Evolutionary conservation across 2,329 filamentous ascomycete species (phyloP), one percentile per base, ranked within the genome.

Genomic region (Claviceps pusilla): DNA sequence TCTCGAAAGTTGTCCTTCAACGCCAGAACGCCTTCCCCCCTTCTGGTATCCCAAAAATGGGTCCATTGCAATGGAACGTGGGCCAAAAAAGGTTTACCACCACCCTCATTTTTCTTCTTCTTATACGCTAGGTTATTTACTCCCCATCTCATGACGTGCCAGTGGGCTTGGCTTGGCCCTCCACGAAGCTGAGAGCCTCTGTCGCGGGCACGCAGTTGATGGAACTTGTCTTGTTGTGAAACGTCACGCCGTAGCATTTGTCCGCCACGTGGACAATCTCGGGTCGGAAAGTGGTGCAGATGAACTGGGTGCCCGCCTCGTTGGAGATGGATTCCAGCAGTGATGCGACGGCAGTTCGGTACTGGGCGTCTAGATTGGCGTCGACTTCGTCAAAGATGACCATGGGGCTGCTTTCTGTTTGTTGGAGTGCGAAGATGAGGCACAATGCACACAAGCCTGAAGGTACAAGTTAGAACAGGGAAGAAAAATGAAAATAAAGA

Each of bases 371-470:
- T 29, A 98, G 79, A 67, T 98, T 98, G 68, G 93, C 93, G 66
- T 98, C 93, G 59, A 98, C 95, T 71, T 98, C 93, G 68, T 98
- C 93, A 63, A 98, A 98, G 64, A 98, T 90, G 68, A 98, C 96
- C 77, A 98, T 97, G 1, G 93, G 93, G 48, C 91, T 94, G 10
- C 91, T 93, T 67, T 98, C 93, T 56, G 91, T 95, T 61, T 90
- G 88, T 70, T 98, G 93, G 61, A 98, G 94, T n/a, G 93, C 93
- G 67, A 98, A 98, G 61, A 98, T 94, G 52, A 98, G 81, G 48
- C 93, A 94, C n/a, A 98, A 80, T 10, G 93, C 93, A 69, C 91
- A 97, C 58, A 97, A 76, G 80, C 88, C 87, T 89, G n/a, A 14
- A 35, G 3, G 9, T 16, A 14, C 14, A 41, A 11, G n/a, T 10